These are phyloP conservation scores for Pilatotrama ljubarskyi DNA, from an alignment of 768 basidiomycete species.

Conservation along the genomic window DNA sequence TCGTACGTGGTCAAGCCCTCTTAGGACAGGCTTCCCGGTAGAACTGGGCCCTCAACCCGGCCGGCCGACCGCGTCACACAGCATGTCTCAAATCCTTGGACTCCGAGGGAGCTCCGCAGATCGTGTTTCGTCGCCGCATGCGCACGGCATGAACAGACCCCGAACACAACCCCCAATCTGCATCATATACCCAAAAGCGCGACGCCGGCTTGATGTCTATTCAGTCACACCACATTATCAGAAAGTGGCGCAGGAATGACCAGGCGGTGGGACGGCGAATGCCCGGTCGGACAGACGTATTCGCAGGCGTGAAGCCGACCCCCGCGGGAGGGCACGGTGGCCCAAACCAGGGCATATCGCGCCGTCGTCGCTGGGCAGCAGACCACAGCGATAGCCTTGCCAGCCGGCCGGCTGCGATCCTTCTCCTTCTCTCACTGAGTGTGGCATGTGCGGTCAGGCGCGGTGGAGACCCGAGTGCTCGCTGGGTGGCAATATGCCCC, in stretches of 20 bases:
- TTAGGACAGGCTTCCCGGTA: constrained; percentile 5
- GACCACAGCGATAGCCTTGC: background rate
- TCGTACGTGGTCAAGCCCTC: background rate
- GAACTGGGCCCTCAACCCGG: background rate
- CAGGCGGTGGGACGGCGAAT: background rate
- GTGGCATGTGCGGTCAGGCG: background rate
- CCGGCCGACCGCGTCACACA: background rate
- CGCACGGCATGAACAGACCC: constrained; percentile 1
- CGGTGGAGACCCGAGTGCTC: background rate
- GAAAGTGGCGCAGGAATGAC: constrained; percentile 17
- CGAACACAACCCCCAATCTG: constrained; percentile 7
- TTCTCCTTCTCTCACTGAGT: background rate
- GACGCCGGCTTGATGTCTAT: constrained; percentile 1
- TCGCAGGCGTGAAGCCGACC: constrained; percentile 1
- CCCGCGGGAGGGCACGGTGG: too few relatives aligned
- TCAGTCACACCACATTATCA: constrained; percentile 10
- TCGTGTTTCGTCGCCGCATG: constrained; percentile 1
- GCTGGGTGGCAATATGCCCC: constrained; percentile 9
- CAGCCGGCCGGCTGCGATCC: background rate
- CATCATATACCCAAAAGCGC: constrained; percentile 16
- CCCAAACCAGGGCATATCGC: too few relatives aligned
- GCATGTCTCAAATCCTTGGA: constrained; percentile 9
- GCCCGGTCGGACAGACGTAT: background rate
- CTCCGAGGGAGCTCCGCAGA: constrained; percentile 18
- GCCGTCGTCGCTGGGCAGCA: too few relatives aligned